Evolutionary conservation across 768 basidiomycete species (phyloP), one percentile per base, ranked within the genome.

Genomic region (Gymnopilus junonius): DNA sequence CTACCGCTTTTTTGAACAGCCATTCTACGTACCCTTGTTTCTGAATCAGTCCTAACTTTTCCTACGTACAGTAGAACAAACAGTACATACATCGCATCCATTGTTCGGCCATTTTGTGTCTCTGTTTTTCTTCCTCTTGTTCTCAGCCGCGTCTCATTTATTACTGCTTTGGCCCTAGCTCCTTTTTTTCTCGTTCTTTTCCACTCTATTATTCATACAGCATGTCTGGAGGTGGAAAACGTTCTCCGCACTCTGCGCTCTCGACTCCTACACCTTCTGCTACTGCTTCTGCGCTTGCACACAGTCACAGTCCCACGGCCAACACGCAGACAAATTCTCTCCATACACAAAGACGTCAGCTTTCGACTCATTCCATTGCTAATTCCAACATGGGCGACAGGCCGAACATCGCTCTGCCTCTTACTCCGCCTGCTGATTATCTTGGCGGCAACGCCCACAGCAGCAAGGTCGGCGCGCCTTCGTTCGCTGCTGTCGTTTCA

Each of bases 401-500:
- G 67, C 55, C 54, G 55, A 62, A 65, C 55, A 68, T 65, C 61
- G 55, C 58, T 50, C 31, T 50, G 21, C 63, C 61, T 59, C 48
- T 60, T 57, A 62, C 63, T 23, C 63, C 63, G 43, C 63, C 63
- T 42, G 55, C 55, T 34, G 60, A 59, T 23, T 34, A 42, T 25
- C 42, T 25, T 48, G 31, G 37, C 55, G 32, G 59, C 37, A 35
- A 45, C 20, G 53, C 62, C 3, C 2, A 42, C 15, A n/a, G 17
- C 11, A 42, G 20, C 56, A 64, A 62, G 53, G 58, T 66, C 31
- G 63, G 54, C 21, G 67, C 63, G 3, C 68, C 64, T 23, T 66
- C 65, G 17, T 66, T 69, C 27, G 64, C 65, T 8, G 40, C 65
- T n/a, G 63, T 67, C 29, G 65, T 64, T 17, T 63, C 65, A 29